These are phyloP conservation scores for Lepidium aucheri DNA, from an alignment of 345 rosid genomes.

Conservation along the genomic window DNA sequence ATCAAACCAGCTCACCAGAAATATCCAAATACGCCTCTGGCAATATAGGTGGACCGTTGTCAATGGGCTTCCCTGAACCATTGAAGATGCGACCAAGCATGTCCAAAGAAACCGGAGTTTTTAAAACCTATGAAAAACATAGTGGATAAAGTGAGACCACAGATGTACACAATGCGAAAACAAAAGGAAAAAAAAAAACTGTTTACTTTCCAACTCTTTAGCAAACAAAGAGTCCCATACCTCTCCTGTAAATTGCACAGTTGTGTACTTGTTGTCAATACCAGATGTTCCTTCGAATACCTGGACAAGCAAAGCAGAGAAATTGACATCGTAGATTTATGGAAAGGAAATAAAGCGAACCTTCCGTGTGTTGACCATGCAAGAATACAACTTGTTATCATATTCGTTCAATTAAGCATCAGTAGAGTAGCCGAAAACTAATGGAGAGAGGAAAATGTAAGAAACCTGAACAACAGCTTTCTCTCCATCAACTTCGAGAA, in stretches of 20 bases:
- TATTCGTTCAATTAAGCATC: not conserved
- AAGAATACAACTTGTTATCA: not conserved
- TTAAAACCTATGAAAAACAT: slow-evolving; percentile 52
- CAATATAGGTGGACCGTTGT: slow-evolving; percentile 88
- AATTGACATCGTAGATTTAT: not conserved
- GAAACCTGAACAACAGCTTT: slow-evolving; percentile 90
- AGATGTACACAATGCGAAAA: not conserved
- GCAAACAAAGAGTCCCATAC: slow-evolving; percentile 26
- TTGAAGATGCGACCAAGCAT: slow-evolving; percentile 96
- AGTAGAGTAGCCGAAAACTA: not conserved
- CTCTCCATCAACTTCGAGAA: slow-evolving; percentile 96
- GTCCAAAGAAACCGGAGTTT: slow-evolving; percentile 88
- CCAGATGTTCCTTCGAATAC: slow-evolving; percentile 98
- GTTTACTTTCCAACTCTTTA: not conserved
- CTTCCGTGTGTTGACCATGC: not conserved
- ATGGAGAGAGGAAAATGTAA: not conserved
- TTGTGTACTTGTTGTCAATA: slow-evolving; percentile 84
- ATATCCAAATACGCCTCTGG: slow-evolving; percentile 95
- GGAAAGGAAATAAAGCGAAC: not conserved
- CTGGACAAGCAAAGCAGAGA: slow-evolving; percentile 23
- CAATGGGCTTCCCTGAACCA: slow-evolving; percentile 97
- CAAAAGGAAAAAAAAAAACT: not conserved
- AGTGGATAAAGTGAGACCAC: not conserved
- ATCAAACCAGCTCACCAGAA: slow-evolving; percentile 45
- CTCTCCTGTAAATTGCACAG: slow-evolving; percentile 96